These are phyloP conservation scores for Intubia oerlemansii DNA, from an alignment of 2,329 filamentous ascomycete genomes.

Conservation along the genomic window DNA sequence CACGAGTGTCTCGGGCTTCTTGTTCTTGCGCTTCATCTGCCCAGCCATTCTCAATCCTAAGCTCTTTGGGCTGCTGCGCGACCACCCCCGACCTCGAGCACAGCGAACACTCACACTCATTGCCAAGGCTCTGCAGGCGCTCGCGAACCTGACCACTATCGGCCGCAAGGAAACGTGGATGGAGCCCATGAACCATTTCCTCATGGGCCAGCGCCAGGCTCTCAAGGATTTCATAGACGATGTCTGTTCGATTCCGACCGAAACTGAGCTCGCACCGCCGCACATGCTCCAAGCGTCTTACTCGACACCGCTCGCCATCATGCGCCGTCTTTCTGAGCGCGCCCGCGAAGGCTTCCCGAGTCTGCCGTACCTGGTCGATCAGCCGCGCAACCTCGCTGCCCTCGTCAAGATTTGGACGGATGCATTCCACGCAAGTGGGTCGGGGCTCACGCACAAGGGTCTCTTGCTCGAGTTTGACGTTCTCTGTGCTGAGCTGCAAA, in stretches of 20 bases:
- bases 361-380: constrained; percentile 80
- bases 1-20: constrained; percentile 83
- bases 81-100: constrained; percentile 64
- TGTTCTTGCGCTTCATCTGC: constrained; percentile 89
- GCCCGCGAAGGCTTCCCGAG: constrained; percentile 85
- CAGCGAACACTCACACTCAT: constrained; percentile 82
- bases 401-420: constrained; percentile 68
- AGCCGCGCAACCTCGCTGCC: constrained; percentile 64
- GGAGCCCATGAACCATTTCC: constrained; percentile 91
- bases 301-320: constrained; percentile 78
- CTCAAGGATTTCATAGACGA: constrained; percentile 78
- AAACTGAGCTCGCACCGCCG: no score
- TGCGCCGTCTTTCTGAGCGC: constrained; percentile 57
- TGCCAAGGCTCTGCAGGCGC: constrained; percentile 74
- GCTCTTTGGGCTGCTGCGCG: constrained; percentile 64
- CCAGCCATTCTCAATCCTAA: constrained; percentile 93
- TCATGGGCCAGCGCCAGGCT: constrained; percentile 50
- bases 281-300: constrained; percentile 56
- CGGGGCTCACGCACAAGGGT: no score
- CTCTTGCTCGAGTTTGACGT: constrained; percentile 31
- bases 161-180: constrained; percentile 96
- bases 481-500: constrained; percentile 27
- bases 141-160: constrained; percentile 79
- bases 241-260: constrained; percentile 63
- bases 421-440: no score